Percentiles rank a stretch among this genome's conserved stretches.
Conservation (phyloP, 2,329 filamentous ascomycete genomes). For the Hansfordia pulvinata region DNA sequence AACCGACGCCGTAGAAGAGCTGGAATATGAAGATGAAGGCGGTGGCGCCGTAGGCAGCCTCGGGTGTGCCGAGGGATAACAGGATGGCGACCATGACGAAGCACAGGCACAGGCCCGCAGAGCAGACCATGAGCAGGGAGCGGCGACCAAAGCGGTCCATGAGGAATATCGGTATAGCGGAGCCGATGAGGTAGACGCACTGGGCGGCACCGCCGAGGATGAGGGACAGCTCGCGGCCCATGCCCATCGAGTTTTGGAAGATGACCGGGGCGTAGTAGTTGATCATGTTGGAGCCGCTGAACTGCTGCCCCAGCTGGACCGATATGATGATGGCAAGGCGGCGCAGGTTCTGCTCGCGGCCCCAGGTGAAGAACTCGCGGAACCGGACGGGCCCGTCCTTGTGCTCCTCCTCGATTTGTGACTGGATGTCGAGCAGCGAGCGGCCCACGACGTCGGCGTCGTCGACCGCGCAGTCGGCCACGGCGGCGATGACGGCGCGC, state of each 20-base stretch:
- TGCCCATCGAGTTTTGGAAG: slow-evolving; percentile 21
- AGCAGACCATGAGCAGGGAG: slow-evolving; percentile 22
- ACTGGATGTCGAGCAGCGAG: slow-evolving; percentile 7
- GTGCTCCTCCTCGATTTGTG: slow-evolving; percentile 7
- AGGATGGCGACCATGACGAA: slow-evolving; percentile 25
- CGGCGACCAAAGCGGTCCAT: slow-evolving; percentile 27
- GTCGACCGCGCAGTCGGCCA: slow-evolving; percentile 6
- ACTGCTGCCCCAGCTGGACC: slow-evolving; percentile 14
- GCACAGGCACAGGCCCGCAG: slow-evolving; percentile 25
- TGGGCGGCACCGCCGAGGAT: slow-evolving; percentile 33
- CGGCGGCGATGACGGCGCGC: slow-evolving; percentile 6
- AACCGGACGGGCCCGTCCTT: slow-evolving; percentile 9
- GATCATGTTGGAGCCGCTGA: slow-evolving; percentile 13
- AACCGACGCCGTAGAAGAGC: slow-evolving; percentile 26
- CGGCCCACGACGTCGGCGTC: slow-evolving; percentile 6
- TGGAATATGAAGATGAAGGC: slow-evolving; percentile 31
- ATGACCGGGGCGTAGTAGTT: slow-evolving; percentile 23
- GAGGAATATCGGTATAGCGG: slow-evolving; percentile 23
- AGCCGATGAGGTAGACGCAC: slow-evolving; percentile 23
- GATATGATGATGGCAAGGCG: slow-evolving; percentile 12
- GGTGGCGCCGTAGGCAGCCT: slow-evolving; percentile 23
- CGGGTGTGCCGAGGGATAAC: slow-evolving; percentile 16
- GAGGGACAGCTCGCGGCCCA: slow-evolving; percentile 32
- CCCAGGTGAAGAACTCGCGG: slow-evolving; percentile 10
- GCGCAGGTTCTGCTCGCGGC: slow-evolving; percentile 11